Evolutionary conservation across 2,329 filamentous ascomycete species (phyloP), one percentile per base, ranked within the genome.

Genomic region (Scortechinia acanthostroma): DNA sequence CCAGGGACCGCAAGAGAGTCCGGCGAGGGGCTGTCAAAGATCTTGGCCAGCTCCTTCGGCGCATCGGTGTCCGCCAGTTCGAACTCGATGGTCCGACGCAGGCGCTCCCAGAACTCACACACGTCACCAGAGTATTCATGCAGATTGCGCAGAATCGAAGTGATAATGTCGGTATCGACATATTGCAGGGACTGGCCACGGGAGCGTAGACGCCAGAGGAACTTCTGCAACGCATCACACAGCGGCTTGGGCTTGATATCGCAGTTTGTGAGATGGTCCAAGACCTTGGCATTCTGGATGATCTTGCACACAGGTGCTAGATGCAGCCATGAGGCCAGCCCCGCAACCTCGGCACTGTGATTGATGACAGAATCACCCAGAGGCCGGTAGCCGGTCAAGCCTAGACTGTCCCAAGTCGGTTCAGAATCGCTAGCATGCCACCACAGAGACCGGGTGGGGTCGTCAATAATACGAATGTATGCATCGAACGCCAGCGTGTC

Each of bases 401-500:
- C 61, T 51, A 77, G 64, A 51, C 73, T 75, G 51, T 78, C 72
- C 75, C 74, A 79, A 19, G 61, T 59, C 3, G 69, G 66, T 48
- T 77, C 74, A 1, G 72, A 65, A 28, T 71, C 63, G 45, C 68
- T 75, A 22, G 65, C 60, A 53, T 80, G 76, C 62, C 77, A 79
- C 76, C 77, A 83, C 22, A 82, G 60, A 42, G 75, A 76, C 25
- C 70, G 65, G 0, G 78, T 83, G 2, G 77, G 69, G 51, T 83
- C 79, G 20, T 82, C 58, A 43, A 83, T 62, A 35, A 80, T 66
- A 16, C 77, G 73, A 47, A 83, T 74, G 54, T 82, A 82, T 1
- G 71, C 76, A 48, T 75, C 76, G 49, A 83, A 80, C 0, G 76
- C 70, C 37, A 83, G 68, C 30, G 74, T 80, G 53, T 83, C 79